Evolutionary conservation across 495 filamentous ascomycete genomes (phyloP).

Genomic region (Chaetomium tenue): DNA sequence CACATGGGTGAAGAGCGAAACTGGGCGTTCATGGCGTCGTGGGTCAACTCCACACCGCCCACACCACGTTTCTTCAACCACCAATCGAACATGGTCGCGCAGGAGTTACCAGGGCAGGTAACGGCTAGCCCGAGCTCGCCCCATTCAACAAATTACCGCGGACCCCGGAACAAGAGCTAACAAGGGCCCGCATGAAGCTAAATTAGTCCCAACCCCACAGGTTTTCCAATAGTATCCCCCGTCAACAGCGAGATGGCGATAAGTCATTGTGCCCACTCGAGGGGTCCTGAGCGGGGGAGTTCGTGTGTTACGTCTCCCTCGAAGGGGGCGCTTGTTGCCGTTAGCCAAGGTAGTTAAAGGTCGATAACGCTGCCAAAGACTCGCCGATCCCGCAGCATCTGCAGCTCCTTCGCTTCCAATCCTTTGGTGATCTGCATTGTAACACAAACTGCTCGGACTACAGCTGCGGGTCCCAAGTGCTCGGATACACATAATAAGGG

Average conservation of each 20-base stretch:
- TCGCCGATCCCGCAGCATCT: background rate
- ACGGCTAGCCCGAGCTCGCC: no score
- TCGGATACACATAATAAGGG: background rate
- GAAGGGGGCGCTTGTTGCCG: background rate
- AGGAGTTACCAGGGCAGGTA: background rate
- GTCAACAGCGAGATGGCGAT: conserved; percentile 6
- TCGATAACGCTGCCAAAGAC: background rate
- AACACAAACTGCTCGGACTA: no score
- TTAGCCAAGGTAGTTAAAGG: background rate
- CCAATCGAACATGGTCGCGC: background rate
- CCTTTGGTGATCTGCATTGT: background rate
- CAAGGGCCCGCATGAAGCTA: background rate
- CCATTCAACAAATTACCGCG: background rate
- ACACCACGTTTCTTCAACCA: background rate
- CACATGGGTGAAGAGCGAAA: no score
- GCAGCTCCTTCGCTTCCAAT: background rate
- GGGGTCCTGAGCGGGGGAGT: background rate
- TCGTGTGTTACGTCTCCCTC: background rate
- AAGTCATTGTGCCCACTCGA: background rate
- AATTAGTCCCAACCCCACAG: background rate
- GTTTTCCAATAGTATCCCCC: background rate
- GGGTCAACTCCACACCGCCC: background rate
- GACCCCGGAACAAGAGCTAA: background rate
- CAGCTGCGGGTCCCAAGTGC: no score
- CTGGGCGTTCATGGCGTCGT: background rate